These are phyloP conservation scores for Irpex lacteus DNA, from an alignment of 1,284 basidiomycete species.

Conservation along the genomic window DNA sequence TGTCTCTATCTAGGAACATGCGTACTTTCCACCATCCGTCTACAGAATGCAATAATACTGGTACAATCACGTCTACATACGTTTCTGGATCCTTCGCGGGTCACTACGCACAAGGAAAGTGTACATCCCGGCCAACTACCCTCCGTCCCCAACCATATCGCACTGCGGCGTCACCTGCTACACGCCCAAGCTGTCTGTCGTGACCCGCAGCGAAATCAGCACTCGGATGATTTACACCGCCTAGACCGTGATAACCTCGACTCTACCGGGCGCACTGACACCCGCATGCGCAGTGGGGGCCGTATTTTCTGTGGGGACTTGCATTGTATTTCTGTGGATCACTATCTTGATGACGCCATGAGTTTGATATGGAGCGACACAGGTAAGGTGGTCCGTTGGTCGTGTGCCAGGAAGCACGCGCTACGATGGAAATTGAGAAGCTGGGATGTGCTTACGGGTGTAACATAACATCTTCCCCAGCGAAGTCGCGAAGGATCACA, in stretches of 20 bases:
- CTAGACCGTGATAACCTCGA: neutral
- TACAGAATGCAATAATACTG: too few species aligned
- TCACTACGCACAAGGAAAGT: too few species aligned
- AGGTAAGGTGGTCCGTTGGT: neutral
- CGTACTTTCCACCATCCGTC: neutral
- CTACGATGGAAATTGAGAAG: neutral
- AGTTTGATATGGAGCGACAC: too few species aligned
- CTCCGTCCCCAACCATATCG: too few species aligned
- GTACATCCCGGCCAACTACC: too few species aligned
- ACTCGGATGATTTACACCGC: too few species aligned
- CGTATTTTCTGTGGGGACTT: neutral
- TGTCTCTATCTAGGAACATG: neutral
- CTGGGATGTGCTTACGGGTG: neutral
- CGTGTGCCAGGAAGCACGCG: neutral
- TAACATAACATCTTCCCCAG: neutral
- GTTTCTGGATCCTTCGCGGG: too few species aligned
- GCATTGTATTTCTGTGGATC: neutral
- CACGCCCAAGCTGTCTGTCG: too few species aligned
- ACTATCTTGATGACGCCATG: neutral
- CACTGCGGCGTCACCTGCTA: too few species aligned
- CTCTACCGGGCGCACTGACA: neutral
- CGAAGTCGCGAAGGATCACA: neutral
- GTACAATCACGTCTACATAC: too few species aligned
- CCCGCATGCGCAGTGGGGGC: neutral
- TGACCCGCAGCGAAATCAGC: too few species aligned